Evolutionary conservation across 2,329 filamentous ascomycete genomes (phyloP).

Genomic region (Fusarium paranaense): DNA sequence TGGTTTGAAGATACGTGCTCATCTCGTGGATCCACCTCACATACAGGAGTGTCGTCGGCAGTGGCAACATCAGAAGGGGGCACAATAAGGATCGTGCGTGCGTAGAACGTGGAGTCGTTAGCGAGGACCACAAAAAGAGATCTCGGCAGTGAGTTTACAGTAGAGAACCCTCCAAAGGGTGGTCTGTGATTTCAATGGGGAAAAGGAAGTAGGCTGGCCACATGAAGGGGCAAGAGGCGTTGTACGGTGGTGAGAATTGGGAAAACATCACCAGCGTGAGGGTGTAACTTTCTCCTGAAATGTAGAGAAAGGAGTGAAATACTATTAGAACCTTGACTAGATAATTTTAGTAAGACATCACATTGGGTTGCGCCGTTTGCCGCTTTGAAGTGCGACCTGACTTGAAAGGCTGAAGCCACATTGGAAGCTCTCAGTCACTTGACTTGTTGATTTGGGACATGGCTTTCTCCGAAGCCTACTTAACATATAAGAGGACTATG

Average conservation of each 20-base stretch:
- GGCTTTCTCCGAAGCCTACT: neutral
- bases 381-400: neutral
- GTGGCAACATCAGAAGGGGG: neutral
- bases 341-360: neutral
- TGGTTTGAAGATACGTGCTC: fast-evolving
- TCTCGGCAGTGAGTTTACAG: neutral
- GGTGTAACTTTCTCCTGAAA: neutral
- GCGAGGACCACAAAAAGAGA: neutral
- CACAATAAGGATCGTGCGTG: neutral
- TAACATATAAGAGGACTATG: fast-evolving
- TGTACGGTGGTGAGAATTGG: neutral
- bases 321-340: neutral
- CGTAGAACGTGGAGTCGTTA: neutral
- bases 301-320: neutral
- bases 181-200: neutral
- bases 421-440: neutral
- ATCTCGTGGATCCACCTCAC: neutral
- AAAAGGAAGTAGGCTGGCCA: neutral
- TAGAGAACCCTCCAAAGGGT: neutral
- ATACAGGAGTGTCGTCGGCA: neutral
- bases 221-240: neutral
- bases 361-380: neutral
- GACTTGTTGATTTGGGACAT: neutral
- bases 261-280: neutral
- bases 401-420: neutral